These are phyloP conservation scores for Leccinum angustisporum DNA, from an alignment of 1,284 basidiomycete species.

Conservation along the genomic window DNA sequence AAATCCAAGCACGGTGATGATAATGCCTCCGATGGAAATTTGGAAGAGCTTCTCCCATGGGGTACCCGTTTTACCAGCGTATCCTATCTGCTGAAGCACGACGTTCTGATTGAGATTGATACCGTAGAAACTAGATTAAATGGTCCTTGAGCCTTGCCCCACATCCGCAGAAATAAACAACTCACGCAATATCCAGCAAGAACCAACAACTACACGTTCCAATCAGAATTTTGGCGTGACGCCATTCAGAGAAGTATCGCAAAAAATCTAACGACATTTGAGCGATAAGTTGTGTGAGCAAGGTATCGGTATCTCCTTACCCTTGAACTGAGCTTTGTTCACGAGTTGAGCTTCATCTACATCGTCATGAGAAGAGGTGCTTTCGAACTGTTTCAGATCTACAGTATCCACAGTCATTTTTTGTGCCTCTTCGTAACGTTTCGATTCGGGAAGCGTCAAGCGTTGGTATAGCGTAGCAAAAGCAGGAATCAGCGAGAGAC, in stretches of 20 bases:
- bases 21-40: conserved; percentile 64
- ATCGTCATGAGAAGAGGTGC: conserved; percentile 6
- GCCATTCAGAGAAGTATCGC: conserved; percentile 56
- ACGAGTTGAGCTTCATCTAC: not conserved
- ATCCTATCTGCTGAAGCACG: conserved; percentile 68
- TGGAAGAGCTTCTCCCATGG: conserved; percentile 66
- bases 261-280: conserved; percentile 41
- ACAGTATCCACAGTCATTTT: conserved; percentile 32
- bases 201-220: conserved; percentile 58
- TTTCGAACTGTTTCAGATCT: conserved; percentile 37
- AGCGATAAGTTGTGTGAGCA: not conserved
- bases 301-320: conserved; percentile 20
- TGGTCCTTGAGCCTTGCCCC: not conserved
- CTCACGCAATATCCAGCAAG: conserved; percentile 53
- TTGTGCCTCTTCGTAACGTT: conserved; percentile 50
- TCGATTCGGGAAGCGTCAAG: conserved; percentile 70
- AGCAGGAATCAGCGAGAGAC: conserved; percentile 56
- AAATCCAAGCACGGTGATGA: conserved; percentile 71
- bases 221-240: conserved; percentile 52
- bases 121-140: conserved; percentile 58
- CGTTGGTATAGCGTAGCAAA: conserved; percentile 70
- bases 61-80: conserved; percentile 52
- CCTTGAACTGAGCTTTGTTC: conserved; percentile 42
- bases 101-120: conserved; percentile 80
- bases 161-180: conserved; percentile 1